These are phyloP conservation scores for Stephania cephalantha DNA, from an alignment of 164 flowering plant species.

Conservation along the genomic window DNA sequence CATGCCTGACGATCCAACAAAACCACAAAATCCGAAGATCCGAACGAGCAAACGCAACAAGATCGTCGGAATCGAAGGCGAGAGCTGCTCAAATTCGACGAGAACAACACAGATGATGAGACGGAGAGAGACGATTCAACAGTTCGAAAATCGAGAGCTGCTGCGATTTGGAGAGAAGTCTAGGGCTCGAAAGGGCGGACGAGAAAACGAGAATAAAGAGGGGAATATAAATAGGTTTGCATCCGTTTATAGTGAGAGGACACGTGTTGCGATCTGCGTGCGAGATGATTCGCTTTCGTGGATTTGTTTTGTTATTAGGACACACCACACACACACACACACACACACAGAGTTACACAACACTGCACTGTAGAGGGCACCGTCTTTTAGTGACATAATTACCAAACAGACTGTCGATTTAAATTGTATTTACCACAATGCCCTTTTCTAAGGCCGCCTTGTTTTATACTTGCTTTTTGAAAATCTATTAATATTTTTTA, in stretches of 20 bases:
- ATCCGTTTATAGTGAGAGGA: conserved; percentile 42
- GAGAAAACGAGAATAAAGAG: conserved; percentile 33
- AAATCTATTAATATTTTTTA: too few species aligned
- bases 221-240: conserved; percentile 96
- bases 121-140: background rate
- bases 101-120: background rate
- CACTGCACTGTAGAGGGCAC: too few species aligned
- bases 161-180: background rate
- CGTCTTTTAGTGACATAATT: background rate
- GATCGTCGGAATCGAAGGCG: too few species aligned
- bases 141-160: background rate
- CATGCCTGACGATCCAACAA: background rate
- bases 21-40: background rate
- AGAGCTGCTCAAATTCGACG: too few species aligned
- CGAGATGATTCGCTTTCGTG: background rate
- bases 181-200: conserved; percentile 24
- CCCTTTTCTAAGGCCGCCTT: too few species aligned
- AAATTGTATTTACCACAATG: too few species aligned
- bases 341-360: too few species aligned
- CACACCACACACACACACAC: too few species aligned
- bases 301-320: too few species aligned
- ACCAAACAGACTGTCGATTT: too few species aligned
- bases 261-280: conserved; percentile 45
- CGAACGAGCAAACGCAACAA: background rate
- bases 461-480: too few species aligned